phyloP scores from a whole-genome alignment of 2,329 filamentous ascomycete species.

The Neonectria punicea region DNA sequence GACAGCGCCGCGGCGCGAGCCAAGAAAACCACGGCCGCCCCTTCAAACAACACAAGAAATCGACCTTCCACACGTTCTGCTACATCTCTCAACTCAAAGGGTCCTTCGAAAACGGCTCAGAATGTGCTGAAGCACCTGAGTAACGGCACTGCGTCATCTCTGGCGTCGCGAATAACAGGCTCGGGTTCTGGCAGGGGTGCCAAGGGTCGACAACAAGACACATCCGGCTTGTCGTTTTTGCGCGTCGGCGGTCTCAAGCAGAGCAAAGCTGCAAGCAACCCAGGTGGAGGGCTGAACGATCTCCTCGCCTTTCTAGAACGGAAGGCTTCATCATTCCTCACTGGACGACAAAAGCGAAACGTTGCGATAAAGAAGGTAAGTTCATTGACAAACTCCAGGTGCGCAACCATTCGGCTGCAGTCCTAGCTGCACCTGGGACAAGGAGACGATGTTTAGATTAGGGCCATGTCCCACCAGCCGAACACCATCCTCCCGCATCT shows the following conservation, averaged over 20 bases:
- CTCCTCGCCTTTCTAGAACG: conserved; percentile 77
- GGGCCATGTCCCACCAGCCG: conserved; percentile 31
- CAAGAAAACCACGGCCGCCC: conserved; percentile 45
- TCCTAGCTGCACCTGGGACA: conserved; percentile 33
- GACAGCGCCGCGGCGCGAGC: conserved; percentile 52
- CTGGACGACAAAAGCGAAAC: conserved; percentile 55
- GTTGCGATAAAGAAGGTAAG: conserved; percentile 83
- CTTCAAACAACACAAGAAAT: conserved; percentile 43
- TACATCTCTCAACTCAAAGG: conserved; percentile 30
- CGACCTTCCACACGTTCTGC: conserved; percentile 45
- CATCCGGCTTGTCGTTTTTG: conserved; percentile 48
- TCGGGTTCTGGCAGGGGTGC: conserved; percentile 38
- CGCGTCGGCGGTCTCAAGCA: conserved; percentile 71
- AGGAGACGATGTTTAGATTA: conserved; percentile 35
- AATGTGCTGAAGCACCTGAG: conserved; percentile 56
- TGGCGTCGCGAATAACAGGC: conserved; percentile 50
- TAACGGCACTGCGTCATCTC: conserved; percentile 46
- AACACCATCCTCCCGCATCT: conserved; percentile 35
- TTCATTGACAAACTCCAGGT: conserved; percentile 53
- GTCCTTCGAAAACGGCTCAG: conserved; percentile 53
- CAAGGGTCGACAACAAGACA: conserved; percentile 37
- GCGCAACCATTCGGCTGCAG: conserved; percentile 33
- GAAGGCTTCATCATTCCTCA: conserved; percentile 69
- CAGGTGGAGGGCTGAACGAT: conserved; percentile 73
- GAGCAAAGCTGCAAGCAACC: conserved; percentile 74